Evolutionary conservation across 352 stramenopile species (phyloP).

Genomic region (Phytophthora idaei): DNA sequence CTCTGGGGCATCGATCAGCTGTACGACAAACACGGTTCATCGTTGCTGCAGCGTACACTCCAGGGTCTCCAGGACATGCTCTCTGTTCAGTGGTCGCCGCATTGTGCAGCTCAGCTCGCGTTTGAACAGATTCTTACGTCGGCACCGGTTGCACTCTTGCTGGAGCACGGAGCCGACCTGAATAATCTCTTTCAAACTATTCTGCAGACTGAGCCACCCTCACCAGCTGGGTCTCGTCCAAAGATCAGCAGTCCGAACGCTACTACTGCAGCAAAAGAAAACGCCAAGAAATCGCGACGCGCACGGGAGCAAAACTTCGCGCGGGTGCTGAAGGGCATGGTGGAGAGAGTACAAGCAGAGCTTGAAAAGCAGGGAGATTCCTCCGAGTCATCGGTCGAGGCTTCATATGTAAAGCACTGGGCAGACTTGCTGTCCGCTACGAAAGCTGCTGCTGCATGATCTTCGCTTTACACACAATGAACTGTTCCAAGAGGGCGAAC

Average conservation of each 20-base stretch:
- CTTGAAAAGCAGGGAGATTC: constrained; percentile 5
- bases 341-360: constrained; percentile 21
- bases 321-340: constrained; percentile 24
- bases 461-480: not conserved
- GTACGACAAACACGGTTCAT: constrained; percentile 39
- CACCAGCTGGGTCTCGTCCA: not conserved
- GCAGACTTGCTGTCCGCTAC: constrained; percentile 14
- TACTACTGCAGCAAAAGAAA: constrained; percentile 7
- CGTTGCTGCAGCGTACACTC: constrained; percentile 27
- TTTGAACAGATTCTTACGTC: constrained; percentile 38
- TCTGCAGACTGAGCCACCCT: constrained; percentile 8
- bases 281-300: constrained; percentile 5
- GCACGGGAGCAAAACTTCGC: constrained; percentile 16
- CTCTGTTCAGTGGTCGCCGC: constrained; percentile 44
- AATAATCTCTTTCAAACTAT: constrained; percentile 24
- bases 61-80: constrained; percentile 31
- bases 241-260: not conserved
- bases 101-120: constrained; percentile 34
- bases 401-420: constrained; percentile 13
- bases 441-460: constrained; percentile 22
- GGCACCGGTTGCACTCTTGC: constrained; percentile 16
- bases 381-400: not conserved
- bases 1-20: constrained; percentile 24
- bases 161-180: constrained; percentile 15
- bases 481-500: constrained; percentile 7